phyloP scores from a whole-genome alignment of 225 moss, liverwort and hornwort genomes.

The Bryoerythrophyllum caledonicum region DNA sequence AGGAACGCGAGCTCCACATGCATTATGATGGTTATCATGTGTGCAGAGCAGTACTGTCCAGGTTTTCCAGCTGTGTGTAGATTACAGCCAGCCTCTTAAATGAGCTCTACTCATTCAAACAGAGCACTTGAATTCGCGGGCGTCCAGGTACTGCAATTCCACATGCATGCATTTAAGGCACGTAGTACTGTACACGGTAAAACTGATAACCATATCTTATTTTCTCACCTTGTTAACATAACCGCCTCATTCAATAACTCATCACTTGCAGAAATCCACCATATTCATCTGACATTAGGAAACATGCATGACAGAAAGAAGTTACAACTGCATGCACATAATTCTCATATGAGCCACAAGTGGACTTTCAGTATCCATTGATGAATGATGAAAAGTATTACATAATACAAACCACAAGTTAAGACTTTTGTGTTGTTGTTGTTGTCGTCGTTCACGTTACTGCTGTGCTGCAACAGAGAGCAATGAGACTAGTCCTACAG shows the following conservation, averaged over 20 bases:
- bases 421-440: constrained; percentile 9
- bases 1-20: background rate
- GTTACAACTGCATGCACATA: no score
- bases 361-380: constrained; percentile 29
- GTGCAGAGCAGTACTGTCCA: background rate
- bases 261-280: no score
- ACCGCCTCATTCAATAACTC: no score
- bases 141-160: background rate
- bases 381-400: constrained; percentile 41
- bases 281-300: no score
- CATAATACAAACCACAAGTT: constrained; percentile 36
- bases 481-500: constrained; percentile 14
- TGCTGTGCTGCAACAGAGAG: no score
- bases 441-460: background rate
- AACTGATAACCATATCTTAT: no score
- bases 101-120: constrained; percentile 24
- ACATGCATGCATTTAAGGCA: constrained; percentile 42
- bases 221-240: no score
- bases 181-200: background rate
- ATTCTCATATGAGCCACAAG: no score
- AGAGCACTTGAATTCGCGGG: background rate
- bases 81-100: constrained; percentile 11
- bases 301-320: no score
- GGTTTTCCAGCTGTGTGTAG: background rate
- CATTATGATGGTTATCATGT: background rate